These are phyloP conservation scores for Beauveria sp. DNA, from an alignment of 2,329 filamentous ascomycete genomes.

Conservation along the genomic window DNA sequence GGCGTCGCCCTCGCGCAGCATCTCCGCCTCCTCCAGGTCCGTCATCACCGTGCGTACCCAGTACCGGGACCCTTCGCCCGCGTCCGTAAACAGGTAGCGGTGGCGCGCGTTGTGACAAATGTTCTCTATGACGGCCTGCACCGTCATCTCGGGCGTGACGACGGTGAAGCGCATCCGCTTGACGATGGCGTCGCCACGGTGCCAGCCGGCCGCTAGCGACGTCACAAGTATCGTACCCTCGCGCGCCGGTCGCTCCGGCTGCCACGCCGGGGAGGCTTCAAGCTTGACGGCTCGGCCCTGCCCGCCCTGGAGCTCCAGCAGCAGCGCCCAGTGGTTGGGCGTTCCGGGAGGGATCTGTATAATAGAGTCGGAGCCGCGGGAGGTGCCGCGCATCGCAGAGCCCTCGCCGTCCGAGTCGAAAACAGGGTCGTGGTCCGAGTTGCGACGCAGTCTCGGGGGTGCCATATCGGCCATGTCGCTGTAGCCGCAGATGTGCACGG, in stretches of 20 bases:
- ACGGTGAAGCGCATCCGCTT: background rate
- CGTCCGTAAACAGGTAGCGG: constrained; percentile 5
- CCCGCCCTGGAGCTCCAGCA: background rate
- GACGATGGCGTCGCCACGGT: background rate
- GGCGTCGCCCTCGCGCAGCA: background rate
- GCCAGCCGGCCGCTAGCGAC: background rate
- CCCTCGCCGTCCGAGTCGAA: background rate
- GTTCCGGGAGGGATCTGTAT: background rate
- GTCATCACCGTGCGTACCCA: background rate
- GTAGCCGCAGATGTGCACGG: background rate
- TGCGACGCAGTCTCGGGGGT: background rate
- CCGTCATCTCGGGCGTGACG: background rate
- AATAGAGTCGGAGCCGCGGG: no score
- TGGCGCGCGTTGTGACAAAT: background rate
- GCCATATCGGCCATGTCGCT: background rate
- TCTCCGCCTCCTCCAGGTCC: background rate
- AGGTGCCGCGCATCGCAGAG: background rate
- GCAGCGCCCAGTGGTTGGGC: constrained; percentile 3
- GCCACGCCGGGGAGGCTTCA: constrained; percentile 1
- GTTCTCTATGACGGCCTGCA: background rate
- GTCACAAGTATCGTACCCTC: constrained; percentile 1
- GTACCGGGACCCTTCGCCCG: constrained; percentile 2
- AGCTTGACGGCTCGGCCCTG: background rate
- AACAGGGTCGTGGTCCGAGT: background rate
- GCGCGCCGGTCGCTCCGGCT: background rate